phyloP scores from a whole-genome alignment of 768 basidiomycete species.

The Rhodotorula kratochvilovae region DNA sequence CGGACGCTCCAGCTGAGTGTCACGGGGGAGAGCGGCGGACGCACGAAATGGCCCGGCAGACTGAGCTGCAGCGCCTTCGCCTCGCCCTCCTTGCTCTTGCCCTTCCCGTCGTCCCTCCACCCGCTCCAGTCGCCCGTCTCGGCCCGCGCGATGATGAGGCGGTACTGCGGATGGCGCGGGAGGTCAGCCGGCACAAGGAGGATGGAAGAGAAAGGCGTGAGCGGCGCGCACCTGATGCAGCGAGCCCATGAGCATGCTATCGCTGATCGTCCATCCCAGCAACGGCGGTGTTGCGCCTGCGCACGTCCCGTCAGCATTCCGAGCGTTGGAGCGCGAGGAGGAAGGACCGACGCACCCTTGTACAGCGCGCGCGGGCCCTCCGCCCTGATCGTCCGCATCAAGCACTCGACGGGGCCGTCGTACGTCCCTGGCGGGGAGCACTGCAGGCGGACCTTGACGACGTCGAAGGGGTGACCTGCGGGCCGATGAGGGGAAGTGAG shows the following conservation, averaged over 20 bases:
- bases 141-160: constrained; percentile 56
- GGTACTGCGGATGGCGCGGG: constrained; percentile 56
- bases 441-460: constrained; percentile 68
- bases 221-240: background rate
- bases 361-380: constrained; percentile 64
- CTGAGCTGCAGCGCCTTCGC: constrained; percentile 54
- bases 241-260: constrained; percentile 59
- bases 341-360: constrained; percentile 50
- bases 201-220: constrained; percentile 32
- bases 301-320: no score
- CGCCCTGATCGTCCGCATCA: constrained; percentile 57
- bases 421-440: constrained; percentile 64
- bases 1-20: no score
- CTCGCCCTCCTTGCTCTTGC: constrained; percentile 42
- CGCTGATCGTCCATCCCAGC: constrained; percentile 68
- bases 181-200: background rate
- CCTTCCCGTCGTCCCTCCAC: constrained; percentile 55
- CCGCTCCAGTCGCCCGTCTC: constrained; percentile 33
- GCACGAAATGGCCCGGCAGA: constrained; percentile 57
- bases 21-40: no score
- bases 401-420: constrained; percentile 59
- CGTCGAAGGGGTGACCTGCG: constrained; percentile 54
- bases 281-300: constrained; percentile 65
- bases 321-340: background rate
- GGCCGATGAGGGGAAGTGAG: background rate